phyloP scores from a whole-genome alignment of 2,329 filamentous ascomycete genomes.

The Penicillium frequentans region DNA sequence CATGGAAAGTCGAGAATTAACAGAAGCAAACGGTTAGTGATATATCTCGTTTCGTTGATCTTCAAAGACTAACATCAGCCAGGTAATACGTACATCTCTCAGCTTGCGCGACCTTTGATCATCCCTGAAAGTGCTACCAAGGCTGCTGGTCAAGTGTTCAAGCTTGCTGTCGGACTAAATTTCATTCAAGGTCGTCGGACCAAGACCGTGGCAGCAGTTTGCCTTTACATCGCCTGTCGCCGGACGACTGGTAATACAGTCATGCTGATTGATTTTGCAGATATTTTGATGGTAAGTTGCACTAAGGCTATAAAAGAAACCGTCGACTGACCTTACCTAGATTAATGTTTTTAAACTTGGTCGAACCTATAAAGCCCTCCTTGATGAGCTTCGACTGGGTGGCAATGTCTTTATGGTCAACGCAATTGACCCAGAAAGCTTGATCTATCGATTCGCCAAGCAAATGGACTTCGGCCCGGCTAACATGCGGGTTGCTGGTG shows the following conservation, averaged over 20 bases:
- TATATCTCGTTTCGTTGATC: neutral
- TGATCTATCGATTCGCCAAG: slow-evolving; percentile 87
- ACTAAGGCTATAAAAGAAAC: neutral
- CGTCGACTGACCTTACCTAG: neutral
- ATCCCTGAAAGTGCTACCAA: slow-evolving; percentile 63
- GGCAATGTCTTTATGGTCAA: slow-evolving; percentile 67
- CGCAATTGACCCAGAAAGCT: slow-evolving; percentile 79
- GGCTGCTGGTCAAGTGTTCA: slow-evolving; percentile 71
- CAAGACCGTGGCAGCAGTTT: slow-evolving; percentile 83
- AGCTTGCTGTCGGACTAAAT: slow-evolving; percentile 70
- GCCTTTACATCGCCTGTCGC: slow-evolving; percentile 85
- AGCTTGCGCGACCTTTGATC: slow-evolving; percentile 41
- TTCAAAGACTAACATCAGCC: neutral
- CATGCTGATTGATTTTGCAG: slow-evolving; percentile 94
- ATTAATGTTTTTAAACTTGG: slow-evolving; percentile 93
- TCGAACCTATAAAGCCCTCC: slow-evolving; percentile 80
- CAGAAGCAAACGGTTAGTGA: slow-evolving; percentile 40
- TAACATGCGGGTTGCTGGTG: slow-evolving; percentile 80
- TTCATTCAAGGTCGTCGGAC: slow-evolving; percentile 85
- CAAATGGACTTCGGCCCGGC: slow-evolving; percentile 87
- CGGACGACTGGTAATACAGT: slow-evolving; percentile 75
- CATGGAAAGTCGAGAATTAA: slow-evolving; percentile 52
- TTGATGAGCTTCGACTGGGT: slow-evolving; percentile 57
- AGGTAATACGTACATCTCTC: slow-evolving; percentile 43
- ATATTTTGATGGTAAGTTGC: slow-evolving; percentile 58